Percentiles rank a stretch among this genome's conserved stretches.
These are phyloP conservation scores for Phytophthora fragariaefolia DNA, from an alignment of 352 stramenopile genomes.

Conservation along the genomic window DNA sequence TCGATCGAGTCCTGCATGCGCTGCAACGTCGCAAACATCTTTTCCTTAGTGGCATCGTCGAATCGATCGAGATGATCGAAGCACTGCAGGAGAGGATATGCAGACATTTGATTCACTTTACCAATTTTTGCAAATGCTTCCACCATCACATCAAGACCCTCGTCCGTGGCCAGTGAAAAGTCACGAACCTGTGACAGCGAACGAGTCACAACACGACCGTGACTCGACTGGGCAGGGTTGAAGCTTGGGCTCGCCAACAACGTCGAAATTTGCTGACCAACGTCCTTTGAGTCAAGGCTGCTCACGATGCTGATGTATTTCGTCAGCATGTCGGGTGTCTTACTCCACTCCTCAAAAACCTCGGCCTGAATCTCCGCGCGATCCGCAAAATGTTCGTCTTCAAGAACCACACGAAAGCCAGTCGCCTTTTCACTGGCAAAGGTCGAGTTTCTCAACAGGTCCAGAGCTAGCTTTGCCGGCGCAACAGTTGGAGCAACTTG, in stretches of 20 bases:
- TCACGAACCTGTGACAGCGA: slow-evolving; percentile 77
- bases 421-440: slow-evolving; percentile 73
- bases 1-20: slow-evolving; percentile 81
- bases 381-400: slow-evolving; percentile 65
- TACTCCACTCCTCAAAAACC: slow-evolving; percentile 74
- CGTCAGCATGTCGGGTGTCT: slow-evolving; percentile 76
- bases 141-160: slow-evolving; percentile 75
- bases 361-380: slow-evolving; percentile 69
- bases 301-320: slow-evolving; percentile 84
- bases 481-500: slow-evolving; percentile 52
- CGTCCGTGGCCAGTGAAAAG: slow-evolving; percentile 76
- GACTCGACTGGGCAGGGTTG: slow-evolving; percentile 77
- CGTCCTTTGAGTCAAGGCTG: slow-evolving; percentile 67
- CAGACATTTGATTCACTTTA: slow-evolving; percentile 89
- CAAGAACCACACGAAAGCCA: slow-evolving; percentile 69
- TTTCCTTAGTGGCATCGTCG: slow-evolving; percentile 60
- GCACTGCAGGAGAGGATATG: slow-evolving; percentile 79
- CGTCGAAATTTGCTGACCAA: slow-evolving; percentile 74
- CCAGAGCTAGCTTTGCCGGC: slow-evolving; percentile 53
- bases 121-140: slow-evolving; percentile 80
- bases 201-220: slow-evolving; percentile 70
- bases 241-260: slow-evolving; percentile 75
- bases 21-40: slow-evolving; percentile 59
- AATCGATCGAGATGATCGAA: slow-evolving; percentile 85
- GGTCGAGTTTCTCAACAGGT: slow-evolving; percentile 69